phyloP scores from a whole-genome alignment of 2,329 filamentous ascomycete species.

The Talaromyces sp. region DNA sequence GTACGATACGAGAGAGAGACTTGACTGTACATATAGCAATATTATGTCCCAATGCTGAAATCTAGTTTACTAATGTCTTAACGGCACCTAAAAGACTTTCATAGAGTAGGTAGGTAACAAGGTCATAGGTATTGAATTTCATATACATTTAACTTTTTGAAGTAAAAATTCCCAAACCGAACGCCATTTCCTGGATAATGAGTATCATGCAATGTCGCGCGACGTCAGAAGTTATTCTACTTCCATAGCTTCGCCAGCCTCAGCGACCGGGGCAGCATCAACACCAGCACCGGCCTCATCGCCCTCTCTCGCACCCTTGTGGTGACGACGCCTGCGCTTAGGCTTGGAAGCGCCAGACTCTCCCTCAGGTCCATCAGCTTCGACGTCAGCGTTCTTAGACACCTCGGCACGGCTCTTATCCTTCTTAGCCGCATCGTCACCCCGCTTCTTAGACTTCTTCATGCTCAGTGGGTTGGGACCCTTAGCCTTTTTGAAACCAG shows the following conservation, averaged over 20 bases:
- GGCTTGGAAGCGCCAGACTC: slow-evolving; percentile 32
- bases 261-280: slow-evolving; percentile 15
- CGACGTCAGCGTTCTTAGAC: slow-evolving; percentile 10
- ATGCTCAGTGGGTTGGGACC: slow-evolving; percentile 53
- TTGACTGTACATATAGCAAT: not conserved
- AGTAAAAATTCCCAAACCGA: slow-evolving; percentile 25
- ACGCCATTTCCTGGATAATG: slow-evolving; percentile 34
- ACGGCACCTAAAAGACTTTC: not conserved
- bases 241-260: slow-evolving; percentile 21
- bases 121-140: not conserved
- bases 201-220: slow-evolving; percentile 6
- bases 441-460: slow-evolving; percentile 49
- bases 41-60: too few relatives aligned
- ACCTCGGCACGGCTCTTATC: slow-evolving; percentile 14
- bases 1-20: slow-evolving; percentile 11
- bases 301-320: slow-evolving; percentile 31
- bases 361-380: slow-evolving; percentile 25
- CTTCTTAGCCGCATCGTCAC: slow-evolving; percentile 23
- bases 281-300: slow-evolving; percentile 15
- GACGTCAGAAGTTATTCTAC: slow-evolving; percentile 7
- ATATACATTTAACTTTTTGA: slow-evolving; percentile 23
- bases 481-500: slow-evolving; percentile 43
- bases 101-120: not conserved
- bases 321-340: slow-evolving; percentile 40
- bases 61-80: not conserved